Evolutionary conservation across 2,329 filamentous ascomycete genomes (phyloP), one percentile per base, ranked within the genome.

Genomic region (Torrubiella hemipterigena): DNA sequence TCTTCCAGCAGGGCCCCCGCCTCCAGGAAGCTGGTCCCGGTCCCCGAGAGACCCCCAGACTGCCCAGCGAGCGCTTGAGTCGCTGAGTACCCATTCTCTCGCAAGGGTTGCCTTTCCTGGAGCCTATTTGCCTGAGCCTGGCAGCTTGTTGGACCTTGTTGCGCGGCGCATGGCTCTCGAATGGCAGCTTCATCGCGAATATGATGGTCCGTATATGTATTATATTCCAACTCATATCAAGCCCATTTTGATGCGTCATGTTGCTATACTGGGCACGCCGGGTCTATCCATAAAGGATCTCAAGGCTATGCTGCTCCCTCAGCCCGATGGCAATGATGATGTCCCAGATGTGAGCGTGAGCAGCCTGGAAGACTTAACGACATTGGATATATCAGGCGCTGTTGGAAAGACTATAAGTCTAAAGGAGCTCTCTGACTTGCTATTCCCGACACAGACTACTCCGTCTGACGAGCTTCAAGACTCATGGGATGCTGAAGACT

Each of bases 131-230:
- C 73, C 64, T 14, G 56, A 38, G 1, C 52, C 44, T 27, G 55
- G 56, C 5, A 73, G 67, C 42, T 45, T 78, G 31, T 57, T 71
- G 33, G 69, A 69, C 40, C 48, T 65, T 17, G 52, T 62, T 15
- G 49, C 78, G 32, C 58, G 62, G 36, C 54, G 49, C 29, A 59
- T 77, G 40, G 69, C 62, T 5, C 40, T 48, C 3, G 61, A 73
- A 37, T 78, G 73, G 73, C 56, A 60, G 12, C 56, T 65, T 32
- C 67, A 76, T 40, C 55, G 59, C 15, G 55, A 61, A 22, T 76
- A 71, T 50, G 66, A 75, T 44, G 62, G 58, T 35, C 65, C 74
- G 39, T 65, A 74, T 45, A 50, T 78, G 27, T 68, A 66, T 35
- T 61, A 62, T 25, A 44, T 78, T 23, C 71, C 72, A 5, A 66